Percentiles rank a stretch among this genome's conserved stretches.
phyloP scores from a whole-genome alignment of 306 rosid genomes.

The Parietaria judaica region DNA sequence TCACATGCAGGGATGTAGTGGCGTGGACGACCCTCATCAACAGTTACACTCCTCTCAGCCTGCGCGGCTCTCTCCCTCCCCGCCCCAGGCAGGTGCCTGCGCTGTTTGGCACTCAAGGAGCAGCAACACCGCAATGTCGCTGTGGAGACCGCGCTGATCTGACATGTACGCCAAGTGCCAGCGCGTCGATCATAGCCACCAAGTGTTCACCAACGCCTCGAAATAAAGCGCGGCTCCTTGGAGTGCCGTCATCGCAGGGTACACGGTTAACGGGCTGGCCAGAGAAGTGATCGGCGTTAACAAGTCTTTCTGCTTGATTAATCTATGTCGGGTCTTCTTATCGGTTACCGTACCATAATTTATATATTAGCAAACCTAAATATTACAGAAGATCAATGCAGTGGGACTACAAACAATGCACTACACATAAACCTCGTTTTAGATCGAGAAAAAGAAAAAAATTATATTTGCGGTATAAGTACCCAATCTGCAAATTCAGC shows the following conservation, averaged over 20 bases:
- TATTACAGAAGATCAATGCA: too few species aligned
- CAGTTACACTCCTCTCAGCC: constrained; percentile 65
- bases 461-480: too few species aligned
- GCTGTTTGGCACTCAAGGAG: constrained; percentile 67
- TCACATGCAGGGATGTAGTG: constrained; percentile 63
- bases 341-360: constrained; percentile 19
- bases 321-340: too few species aligned
- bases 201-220: constrained; percentile 50
- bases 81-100: constrained; percentile 56
- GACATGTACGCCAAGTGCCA: constrained; percentile 62
- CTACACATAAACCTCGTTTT: too few species aligned
- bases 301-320: too few species aligned
- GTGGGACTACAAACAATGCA: too few species aligned
- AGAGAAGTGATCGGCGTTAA: constrained; percentile 42
- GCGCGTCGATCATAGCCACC: constrained; percentile 34
- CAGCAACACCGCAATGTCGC: constrained; percentile 51
- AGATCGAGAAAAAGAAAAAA: too few species aligned
- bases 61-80: constrained; percentile 47
- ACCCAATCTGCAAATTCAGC: constrained; percentile 11
- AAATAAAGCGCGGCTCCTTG: constrained; percentile 61
- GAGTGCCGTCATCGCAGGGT: constrained; percentile 70
- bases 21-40: constrained; percentile 80
- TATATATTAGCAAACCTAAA: constrained; percentile 41
- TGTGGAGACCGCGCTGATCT: constrained; percentile 72
- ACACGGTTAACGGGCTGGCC: constrained; percentile 46